A percentile compares a stretch with the other conserved stretches of the same genome.
Conservation (phyloP, 805 yeast species). For the Suhomyces emberorum region DNA sequence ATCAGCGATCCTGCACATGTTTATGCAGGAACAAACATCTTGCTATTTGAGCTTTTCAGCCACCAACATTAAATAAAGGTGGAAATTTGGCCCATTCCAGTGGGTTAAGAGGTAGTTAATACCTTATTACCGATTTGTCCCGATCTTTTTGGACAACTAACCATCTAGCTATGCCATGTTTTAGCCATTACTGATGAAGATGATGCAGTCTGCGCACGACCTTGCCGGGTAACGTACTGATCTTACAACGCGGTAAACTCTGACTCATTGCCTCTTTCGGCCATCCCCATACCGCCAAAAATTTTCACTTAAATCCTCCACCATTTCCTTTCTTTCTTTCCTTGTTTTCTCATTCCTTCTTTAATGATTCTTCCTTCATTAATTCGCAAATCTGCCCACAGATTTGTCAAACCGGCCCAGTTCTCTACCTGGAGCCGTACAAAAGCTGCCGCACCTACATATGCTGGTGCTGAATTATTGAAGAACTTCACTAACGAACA, state of each 20-base stretch:
- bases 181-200: too few relatives aligned
- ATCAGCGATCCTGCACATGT: too few relatives aligned
- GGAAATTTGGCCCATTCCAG: too few relatives aligned
- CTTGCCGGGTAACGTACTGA: conserved; percentile 20
- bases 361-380: conserved; percentile 1
- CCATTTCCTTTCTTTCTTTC: conserved; percentile 4
- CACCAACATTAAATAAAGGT: too few relatives aligned
- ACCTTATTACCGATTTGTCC: too few relatives aligned
- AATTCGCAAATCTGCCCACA: conserved; percentile 1
- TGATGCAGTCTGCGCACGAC: too few relatives aligned
- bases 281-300: conserved; percentile 10
- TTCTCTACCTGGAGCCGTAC: conserved; percentile 9
- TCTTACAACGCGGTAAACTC: conserved; percentile 30
- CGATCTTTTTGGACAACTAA: too few relatives aligned
- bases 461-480: conserved; percentile 63
- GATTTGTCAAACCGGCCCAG: conserved; percentile 1
- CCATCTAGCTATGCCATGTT: too few relatives aligned
- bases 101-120: too few relatives aligned
- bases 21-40: too few relatives aligned
- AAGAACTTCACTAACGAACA: conserved; percentile 56
- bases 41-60: too few relatives aligned
- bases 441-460: conserved; percentile 26
- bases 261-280: conserved; percentile 34
- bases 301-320: conserved; percentile 12
- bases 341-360: conserved; percentile 1